phyloP scores from a whole-genome alignment of 2,329 filamentous ascomycete species.

The Claviceps humidiphila region DNA sequence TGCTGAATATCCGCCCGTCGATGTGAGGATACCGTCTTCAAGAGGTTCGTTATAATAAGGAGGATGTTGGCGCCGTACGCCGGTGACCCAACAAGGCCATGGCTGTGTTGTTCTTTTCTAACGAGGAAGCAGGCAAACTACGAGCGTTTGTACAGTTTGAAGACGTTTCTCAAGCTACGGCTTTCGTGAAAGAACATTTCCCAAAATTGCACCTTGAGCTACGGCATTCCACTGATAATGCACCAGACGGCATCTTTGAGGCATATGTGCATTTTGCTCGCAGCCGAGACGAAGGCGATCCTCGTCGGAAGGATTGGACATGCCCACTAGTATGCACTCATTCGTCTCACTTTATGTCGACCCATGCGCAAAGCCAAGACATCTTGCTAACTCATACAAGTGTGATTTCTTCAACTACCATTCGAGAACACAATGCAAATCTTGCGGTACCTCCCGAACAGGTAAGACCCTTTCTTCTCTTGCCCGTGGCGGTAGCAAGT shows the following conservation, averaged over 20 bases:
- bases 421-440: slow-evolving; percentile 24
- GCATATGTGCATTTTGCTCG: slow-evolving; percentile 29
- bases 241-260: slow-evolving; percentile 24
- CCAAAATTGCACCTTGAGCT: slow-evolving; percentile 25
- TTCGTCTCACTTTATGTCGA: too few relatives aligned
- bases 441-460: slow-evolving; percentile 20
- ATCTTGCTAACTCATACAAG: slow-evolving; percentile 14
- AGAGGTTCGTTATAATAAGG: slow-evolving; percentile 14
- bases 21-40: slow-evolving; percentile 25
- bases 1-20: slow-evolving; percentile 23
- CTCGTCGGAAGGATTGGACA: slow-evolving; percentile 19
- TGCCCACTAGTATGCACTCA: slow-evolving; percentile 19
- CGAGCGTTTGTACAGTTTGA: slow-evolving; percentile 31
- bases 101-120: neutral
- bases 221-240: slow-evolving; percentile 23
- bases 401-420: slow-evolving; percentile 28
- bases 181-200: slow-evolving; percentile 30
- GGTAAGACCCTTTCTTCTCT: slow-evolving; percentile 12
- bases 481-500: too few relatives aligned
- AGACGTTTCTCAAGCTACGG: slow-evolving; percentile 24
- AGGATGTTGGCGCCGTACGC: too few relatives aligned
- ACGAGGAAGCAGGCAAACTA: slow-evolving; percentile 18
- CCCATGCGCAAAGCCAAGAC: neutral
- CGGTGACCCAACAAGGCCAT: too few relatives aligned
- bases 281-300: slow-evolving; percentile 22